phyloP scores from a whole-genome alignment of 768 basidiomycete species.

The Amanita rimosa region DNA sequence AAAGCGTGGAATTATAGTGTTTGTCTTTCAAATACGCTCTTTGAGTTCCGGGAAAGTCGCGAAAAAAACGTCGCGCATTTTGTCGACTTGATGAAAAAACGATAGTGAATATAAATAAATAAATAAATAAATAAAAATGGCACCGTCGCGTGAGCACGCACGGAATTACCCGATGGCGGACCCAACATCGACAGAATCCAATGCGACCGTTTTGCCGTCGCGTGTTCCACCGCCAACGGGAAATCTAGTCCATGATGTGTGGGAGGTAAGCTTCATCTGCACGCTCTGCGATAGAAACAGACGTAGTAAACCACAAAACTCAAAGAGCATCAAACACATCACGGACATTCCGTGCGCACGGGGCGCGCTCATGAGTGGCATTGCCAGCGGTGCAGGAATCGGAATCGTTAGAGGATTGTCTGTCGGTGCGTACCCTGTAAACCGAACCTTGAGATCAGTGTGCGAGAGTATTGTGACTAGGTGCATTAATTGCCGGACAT shows the following conservation, averaged over 20 bases:
- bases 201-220: constrained; percentile 21
- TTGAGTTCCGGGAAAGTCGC: too few species aligned
- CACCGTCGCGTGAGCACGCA: too few species aligned
- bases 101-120: too few species aligned
- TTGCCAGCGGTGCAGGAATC: constrained; percentile 69
- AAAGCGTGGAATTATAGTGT: too few species aligned
- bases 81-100: too few species aligned
- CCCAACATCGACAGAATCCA: constrained; percentile 2
- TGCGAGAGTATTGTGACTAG: constrained; percentile 20
- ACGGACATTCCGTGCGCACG: constrained; percentile 69
- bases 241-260: constrained; percentile 22
- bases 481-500: constrained; percentile 54
- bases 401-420: constrained; percentile 63
- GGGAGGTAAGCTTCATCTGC: constrained; percentile 15
- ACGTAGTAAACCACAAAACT: constrained; percentile 1
- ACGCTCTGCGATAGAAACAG: not conserved
- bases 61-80: too few species aligned
- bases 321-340: constrained; percentile 47
- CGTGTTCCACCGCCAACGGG: constrained; percentile 27
- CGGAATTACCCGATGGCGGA: not conserved
- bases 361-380: constrained; percentile 64
- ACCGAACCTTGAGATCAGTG: not conserved
- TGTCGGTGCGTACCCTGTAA: constrained; percentile 31
- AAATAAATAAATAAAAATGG: too few species aligned
- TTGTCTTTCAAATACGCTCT: too few species aligned